Conservation (phyloP, 2,329 filamentous ascomycete species). For the Aspergillus cejpii region DNA sequence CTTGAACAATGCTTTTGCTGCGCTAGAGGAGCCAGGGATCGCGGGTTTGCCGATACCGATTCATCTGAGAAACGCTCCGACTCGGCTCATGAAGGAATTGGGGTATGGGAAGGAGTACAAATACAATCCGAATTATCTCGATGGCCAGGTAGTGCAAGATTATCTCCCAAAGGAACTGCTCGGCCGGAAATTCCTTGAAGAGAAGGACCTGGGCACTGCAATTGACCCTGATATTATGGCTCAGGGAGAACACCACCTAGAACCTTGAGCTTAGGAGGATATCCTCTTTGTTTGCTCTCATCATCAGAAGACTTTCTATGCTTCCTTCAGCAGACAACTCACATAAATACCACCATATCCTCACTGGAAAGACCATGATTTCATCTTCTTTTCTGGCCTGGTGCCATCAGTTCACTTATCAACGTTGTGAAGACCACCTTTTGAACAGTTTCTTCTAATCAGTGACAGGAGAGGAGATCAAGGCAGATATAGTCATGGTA, state of each 20-base stretch:
- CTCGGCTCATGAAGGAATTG: constrained; percentile 83
- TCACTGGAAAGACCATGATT: too few species aligned
- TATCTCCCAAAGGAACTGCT: constrained; percentile 76
- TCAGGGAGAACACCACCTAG: constrained; percentile 7
- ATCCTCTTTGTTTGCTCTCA: too few species aligned
- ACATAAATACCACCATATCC: too few species aligned
- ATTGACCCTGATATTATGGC: constrained; percentile 62
- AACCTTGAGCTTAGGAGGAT: background rate
- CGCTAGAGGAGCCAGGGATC: constrained; percentile 74
- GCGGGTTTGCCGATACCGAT: constrained; percentile 75
- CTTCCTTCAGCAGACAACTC: too few species aligned
- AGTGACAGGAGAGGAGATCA: background rate
- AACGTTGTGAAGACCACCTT: too few species aligned
- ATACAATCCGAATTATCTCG: constrained; percentile 84
- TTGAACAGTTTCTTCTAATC: background rate
- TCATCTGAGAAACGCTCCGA: constrained; percentile 87
- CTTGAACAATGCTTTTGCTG: constrained; percentile 70
- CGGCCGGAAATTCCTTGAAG: constrained; percentile 69
- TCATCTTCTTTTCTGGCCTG: too few species aligned
- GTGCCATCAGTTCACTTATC: too few species aligned
- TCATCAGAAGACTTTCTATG: too few species aligned
- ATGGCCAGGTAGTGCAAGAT: constrained; percentile 76
- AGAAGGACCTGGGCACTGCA: constrained; percentile 68
- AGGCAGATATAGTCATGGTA: background rate
- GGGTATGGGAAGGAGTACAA: constrained; percentile 91